These are phyloP conservation scores for Mycena albidolilacea DNA, from an alignment of 768 basidiomycete species.

Conservation along the genomic window DNA sequence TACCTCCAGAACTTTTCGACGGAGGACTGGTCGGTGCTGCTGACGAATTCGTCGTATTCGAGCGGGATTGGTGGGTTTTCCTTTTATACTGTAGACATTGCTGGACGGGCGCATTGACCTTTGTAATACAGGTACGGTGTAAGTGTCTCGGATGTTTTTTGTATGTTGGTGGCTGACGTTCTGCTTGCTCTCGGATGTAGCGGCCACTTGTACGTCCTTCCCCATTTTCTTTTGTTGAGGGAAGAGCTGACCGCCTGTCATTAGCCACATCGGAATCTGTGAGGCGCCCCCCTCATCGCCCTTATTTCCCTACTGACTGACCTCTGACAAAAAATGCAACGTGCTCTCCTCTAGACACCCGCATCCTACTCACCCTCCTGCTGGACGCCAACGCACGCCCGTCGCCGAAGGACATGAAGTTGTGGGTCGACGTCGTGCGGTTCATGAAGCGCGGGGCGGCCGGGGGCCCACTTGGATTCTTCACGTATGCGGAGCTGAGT, in stretches of 20 bases:
- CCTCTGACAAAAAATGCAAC: not conserved
- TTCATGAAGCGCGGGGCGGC: constrained; percentile 66
- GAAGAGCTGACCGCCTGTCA: constrained; percentile 4
- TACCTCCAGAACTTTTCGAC: constrained; percentile 71
- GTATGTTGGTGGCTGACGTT: constrained; percentile 11
- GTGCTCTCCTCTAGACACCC: constrained; percentile 53
- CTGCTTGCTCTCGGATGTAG: constrained; percentile 37
- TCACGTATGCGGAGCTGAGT: constrained; percentile 72
- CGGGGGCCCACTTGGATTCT: constrained; percentile 66
- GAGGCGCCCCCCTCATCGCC: constrained; percentile 25
- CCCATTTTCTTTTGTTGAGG: not conserved
- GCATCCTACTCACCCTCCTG: constrained; percentile 64
- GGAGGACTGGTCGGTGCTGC: constrained; percentile 66
- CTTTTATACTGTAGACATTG: no score
- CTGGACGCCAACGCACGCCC: constrained; percentile 63
- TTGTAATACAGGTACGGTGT: constrained; percentile 49
- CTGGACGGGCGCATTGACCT: not conserved
- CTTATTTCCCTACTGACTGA: not conserved
- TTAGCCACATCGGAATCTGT: constrained; percentile 69
- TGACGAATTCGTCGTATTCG: constrained; percentile 66
- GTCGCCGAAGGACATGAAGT: constrained; percentile 63
- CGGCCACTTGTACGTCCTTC: constrained; percentile 58
- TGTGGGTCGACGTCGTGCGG: constrained; percentile 69
- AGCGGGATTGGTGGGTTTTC: constrained; percentile 57
- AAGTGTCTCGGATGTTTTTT: constrained; percentile 35